Evolutionary conservation across 2,329 filamentous ascomycete species (phyloP), one percentile per base, ranked within the genome.

Genomic region (Graphium sp.): DNA sequence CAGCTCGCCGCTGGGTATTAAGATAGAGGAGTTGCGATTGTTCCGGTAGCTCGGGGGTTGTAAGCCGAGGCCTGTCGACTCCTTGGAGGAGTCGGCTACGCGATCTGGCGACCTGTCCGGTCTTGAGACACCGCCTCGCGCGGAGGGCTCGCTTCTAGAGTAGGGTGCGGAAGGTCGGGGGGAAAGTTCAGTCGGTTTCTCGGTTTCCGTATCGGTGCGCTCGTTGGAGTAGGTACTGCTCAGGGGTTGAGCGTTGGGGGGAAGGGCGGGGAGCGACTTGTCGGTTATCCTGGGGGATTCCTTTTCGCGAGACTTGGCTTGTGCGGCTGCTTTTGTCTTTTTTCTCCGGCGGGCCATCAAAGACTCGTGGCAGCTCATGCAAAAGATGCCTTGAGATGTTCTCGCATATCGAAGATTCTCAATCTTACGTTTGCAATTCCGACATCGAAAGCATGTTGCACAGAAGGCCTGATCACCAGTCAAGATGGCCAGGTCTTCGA

Each of bases 391-490:
- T 53, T 95, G 89, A 6, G 87, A 94, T 2, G 89, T 98, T 46
- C 89, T 74, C 31, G 89, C 89, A 70, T 95, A 98, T 49, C 87
- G 76, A 38, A 98, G 63, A 49, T 98, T 98, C 54, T 98, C 89
- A 35, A 98, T 98, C 60, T 94, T 94, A 49, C 81, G 74, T 61
- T 95, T 98, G 64, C 89, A 98, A 51, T 95, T 98, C 43, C 89
- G 71, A 57, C 89, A 98, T 43, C 85, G 73, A 58, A 98, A 98
- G 56, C 89, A 98, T 32, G 82, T 87, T 24, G 85, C 84, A 55
- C 89, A 98, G 50, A 94, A 98, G 24, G 89, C 89, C 56, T 98
- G 87, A 46, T 98, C 89, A 38, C 89, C 89, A 0, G 89, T 98
- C 40, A 98, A 63, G 50, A 98, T 98, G 37, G 89, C 89, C 36